phyloP scores from a whole-genome alignment of 2,329 filamentous ascomycete species.

The Sporothrix inflata region DNA sequence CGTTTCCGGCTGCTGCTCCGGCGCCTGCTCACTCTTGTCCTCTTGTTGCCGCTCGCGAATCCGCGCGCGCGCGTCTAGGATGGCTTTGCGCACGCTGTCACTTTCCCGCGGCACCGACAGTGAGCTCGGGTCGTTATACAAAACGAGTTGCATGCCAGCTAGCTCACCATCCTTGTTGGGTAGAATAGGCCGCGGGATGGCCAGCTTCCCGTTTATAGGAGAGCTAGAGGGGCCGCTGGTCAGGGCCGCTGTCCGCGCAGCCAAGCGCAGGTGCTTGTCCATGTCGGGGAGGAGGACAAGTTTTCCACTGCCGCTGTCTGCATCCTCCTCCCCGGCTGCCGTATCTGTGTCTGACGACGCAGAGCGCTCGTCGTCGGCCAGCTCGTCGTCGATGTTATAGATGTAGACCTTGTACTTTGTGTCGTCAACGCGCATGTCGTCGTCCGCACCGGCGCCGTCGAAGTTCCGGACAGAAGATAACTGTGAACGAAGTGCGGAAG shows the following conservation, averaged over 20 bases:
- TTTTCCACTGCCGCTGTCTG: slow-evolving; percentile 48
- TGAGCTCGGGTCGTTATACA: slow-evolving; percentile 80
- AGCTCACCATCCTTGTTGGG: slow-evolving; percentile 58
- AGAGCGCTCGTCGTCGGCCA: slow-evolving; percentile 65
- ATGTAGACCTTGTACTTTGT: slow-evolving; percentile 88
- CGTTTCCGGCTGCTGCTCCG: background rate
- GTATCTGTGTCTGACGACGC: slow-evolving; percentile 7
- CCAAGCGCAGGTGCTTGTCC: slow-evolving; percentile 72
- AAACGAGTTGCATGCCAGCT: slow-evolving; percentile 72
- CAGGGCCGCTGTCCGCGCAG: slow-evolving; percentile 23
- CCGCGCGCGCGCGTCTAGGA: slow-evolving; percentile 76
- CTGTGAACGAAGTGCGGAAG: background rate
- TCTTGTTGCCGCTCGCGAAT: slow-evolving; percentile 61
- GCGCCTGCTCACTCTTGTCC: slow-evolving; percentile 40
- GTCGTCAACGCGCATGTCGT: slow-evolving; percentile 83
- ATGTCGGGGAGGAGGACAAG: slow-evolving; percentile 85
- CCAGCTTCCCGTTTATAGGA: background rate
- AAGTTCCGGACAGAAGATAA: background rate
- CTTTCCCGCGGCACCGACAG: slow-evolving; percentile 74
- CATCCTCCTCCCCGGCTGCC: background rate
- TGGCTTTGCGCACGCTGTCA: slow-evolving; percentile 79
- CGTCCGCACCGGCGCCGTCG: slow-evolving; percentile 43
- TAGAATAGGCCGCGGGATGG: slow-evolving; percentile 54
- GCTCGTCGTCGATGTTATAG: slow-evolving; percentile 84
- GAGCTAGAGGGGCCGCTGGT: slow-evolving; percentile 37